These are phyloP conservation scores for Elsinoe perseae DNA, from an alignment of 2,329 filamentous ascomycete species.

Conservation along the genomic window DNA sequence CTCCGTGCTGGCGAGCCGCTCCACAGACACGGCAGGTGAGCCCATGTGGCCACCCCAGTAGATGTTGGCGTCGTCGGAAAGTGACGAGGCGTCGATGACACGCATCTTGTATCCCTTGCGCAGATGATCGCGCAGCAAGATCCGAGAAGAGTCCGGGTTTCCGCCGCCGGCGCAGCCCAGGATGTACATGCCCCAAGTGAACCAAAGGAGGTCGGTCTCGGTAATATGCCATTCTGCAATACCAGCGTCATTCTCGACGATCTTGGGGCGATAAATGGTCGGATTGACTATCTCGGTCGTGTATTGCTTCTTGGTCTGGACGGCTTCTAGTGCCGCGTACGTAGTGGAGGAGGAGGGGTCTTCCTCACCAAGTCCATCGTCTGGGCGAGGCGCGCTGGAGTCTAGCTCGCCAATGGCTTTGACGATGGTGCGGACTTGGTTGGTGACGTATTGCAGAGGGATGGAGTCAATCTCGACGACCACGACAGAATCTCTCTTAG, in stretches of 20 bases:
- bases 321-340: slow-evolving; percentile 17
- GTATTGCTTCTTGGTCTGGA: slow-evolving; percentile 26
- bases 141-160: slow-evolving; percentile 45
- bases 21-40: slow-evolving; percentile 53
- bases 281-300: slow-evolving; percentile 27
- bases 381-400: slow-evolving; percentile 21
- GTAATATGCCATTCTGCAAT: slow-evolving; percentile 48
- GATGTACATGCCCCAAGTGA: slow-evolving; percentile 53
- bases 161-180: slow-evolving; percentile 56
- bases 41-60: slow-evolving; percentile 52
- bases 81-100: slow-evolving; percentile 45
- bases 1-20: slow-evolving; percentile 53
- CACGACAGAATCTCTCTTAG: slow-evolving; percentile 33
- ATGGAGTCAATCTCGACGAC: slow-evolving; percentile 42
- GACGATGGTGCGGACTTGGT: slow-evolving; percentile 28
- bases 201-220: slow-evolving; percentile 51
- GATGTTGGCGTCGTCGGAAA: slow-evolving; percentile 46
- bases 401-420: slow-evolving; percentile 29
- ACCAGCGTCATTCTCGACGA: slow-evolving; percentile 39
- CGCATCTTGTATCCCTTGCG: slow-evolving; percentile 44
- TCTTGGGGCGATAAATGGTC: slow-evolving; percentile 39
- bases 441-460: slow-evolving; percentile 31
- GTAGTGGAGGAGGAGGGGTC: slow-evolving; percentile 19
- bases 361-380: slow-evolving; percentile 17
- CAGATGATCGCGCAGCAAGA: slow-evolving; percentile 46